Evolutionary conservation across 2,329 filamentous ascomycete genomes (phyloP).

Genomic region (Colletotrichum magnum): DNA sequence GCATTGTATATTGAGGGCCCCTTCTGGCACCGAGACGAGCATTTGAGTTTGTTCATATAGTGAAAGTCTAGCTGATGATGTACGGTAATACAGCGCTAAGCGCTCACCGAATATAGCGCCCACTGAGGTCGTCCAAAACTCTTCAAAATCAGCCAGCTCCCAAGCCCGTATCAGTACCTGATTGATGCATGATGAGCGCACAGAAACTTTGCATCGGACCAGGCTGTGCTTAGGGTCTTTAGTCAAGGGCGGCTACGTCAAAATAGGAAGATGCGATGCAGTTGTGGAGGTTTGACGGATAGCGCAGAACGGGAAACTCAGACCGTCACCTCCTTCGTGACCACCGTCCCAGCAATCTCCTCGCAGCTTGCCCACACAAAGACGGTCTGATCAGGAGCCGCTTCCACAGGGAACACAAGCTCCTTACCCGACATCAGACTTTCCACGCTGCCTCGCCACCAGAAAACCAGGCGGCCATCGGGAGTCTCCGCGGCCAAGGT

Average conservation of each 20-base stretch:
- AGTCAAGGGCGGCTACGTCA: no score
- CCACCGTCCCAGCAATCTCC: conserved; percentile 77
- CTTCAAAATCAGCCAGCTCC: no score
- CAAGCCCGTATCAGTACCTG: no score
- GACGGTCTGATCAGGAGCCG: conserved; percentile 67
- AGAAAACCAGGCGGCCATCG: conserved; percentile 79
- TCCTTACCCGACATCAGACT: conserved; percentile 73
- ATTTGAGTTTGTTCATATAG: conserved; percentile 22
- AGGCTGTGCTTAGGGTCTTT: no score
- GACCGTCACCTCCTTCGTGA: conserved; percentile 43
- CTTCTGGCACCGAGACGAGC: background rate
- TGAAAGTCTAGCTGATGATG: conserved; percentile 7
- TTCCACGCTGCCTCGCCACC: conserved; percentile 73
- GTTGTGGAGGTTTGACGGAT: background rate
- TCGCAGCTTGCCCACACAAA: conserved; percentile 86
- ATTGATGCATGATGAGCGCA: no score
- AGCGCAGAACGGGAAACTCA: background rate
- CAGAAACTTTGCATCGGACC: no score
- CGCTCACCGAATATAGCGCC: conserved; percentile 19
- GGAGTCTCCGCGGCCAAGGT: conserved; percentile 82
- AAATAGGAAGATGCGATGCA: no score
- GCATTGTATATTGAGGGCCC: conserved; percentile 30
- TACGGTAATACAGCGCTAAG: conserved; percentile 25
- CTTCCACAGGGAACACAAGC: conserved; percentile 67
- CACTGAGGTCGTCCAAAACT: background rate